Base-by-base conservation (phyloP, 2,329 filamentous ascomycete species). In the Cyphellophora europaea region DNA sequence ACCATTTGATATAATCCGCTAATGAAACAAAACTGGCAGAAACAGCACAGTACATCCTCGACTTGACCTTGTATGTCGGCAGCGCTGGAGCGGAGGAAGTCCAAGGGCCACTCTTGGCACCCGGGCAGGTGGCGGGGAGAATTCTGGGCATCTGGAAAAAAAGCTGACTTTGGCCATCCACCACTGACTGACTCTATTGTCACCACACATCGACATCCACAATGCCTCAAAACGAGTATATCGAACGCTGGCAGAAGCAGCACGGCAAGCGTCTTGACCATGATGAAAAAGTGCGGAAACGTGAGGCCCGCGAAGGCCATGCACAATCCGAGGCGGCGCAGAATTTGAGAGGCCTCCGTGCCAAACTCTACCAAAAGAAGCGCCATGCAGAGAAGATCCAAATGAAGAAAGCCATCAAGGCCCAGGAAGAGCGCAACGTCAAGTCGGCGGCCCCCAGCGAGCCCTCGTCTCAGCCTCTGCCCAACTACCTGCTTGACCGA, bases 371-470 rank as follows among this genome's bases (percentile, higher is more conserved):
- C 67, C 82, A 89, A 61, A 80, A 96, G 74, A 86, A 88, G 71
- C 77, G 91, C 16, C 84, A 87, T 67, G 82, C 88, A 60, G 88
- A 98, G 71, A 98, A 98, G 80, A 93, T 94, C 58, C 86, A 93
- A 73, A 88, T 94, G 82, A 82, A 82, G 64, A 93, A 94, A 73
- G 70, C 79, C 54, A 93, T 98, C 74, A 85, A 83, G 65, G 82
- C 85, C 29, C 85, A 94, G 68, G 91, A 98, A 65, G 85, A 95
- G 70, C 80, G 86, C 65, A 93, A 95, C 56, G 79, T 96, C 69
- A 94, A 96, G 67, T 84, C 82, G 6, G 68, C 74, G 19, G 79
- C 80, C 36, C 78, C 82, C 48, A 75, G 81, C 51, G 82, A 91
- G 61, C 83, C 88, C 42, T 78, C 78, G 16, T 77, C 72, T 49